phyloP scores from a whole-genome alignment of 768 basidiomycete species.

The Thelephora ganbajun region DNA sequence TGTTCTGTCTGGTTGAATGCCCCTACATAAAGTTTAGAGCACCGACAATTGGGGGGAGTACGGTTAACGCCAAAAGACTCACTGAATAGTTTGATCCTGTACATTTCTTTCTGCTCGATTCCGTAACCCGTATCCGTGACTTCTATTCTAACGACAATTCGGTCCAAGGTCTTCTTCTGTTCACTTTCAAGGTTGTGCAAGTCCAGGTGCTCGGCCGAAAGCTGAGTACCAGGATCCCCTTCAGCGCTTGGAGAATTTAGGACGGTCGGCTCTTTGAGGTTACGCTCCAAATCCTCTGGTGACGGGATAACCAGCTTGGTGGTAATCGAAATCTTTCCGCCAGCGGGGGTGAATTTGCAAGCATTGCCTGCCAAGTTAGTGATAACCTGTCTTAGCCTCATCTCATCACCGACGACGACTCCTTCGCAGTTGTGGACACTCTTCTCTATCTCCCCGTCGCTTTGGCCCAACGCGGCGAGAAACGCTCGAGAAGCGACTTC shows the following conservation, averaged over 20 bases:
- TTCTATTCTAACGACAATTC: conserved; percentile 75
- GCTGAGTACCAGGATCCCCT: background rate
- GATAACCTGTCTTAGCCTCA: conserved; percentile 65
- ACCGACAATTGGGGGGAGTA: background rate
- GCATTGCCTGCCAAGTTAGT: conserved; percentile 81
- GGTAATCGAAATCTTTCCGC: conserved; percentile 51
- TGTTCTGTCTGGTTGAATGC: conserved; percentile 72
- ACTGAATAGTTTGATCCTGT: conserved; percentile 61
- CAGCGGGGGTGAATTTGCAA: conserved; percentile 64
- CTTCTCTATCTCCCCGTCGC: conserved; percentile 23
- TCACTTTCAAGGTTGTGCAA: conserved; percentile 34
- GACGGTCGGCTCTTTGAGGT: background rate
- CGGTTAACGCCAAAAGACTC: conserved; percentile 13
- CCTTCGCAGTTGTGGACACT: conserved; percentile 35
- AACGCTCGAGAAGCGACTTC: conserved; percentile 45
- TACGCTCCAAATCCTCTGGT: background rate
- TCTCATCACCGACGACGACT: conserved; percentile 74
- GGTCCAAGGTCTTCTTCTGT: conserved; percentile 31
- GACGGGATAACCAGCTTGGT: conserved; percentile 41
- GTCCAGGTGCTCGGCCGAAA: conserved; percentile 23
- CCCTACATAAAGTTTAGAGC: conserved; percentile 22
- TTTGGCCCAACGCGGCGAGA: conserved; percentile 45
- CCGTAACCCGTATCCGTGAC: conserved; percentile 66
- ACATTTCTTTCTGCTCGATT: conserved; percentile 51
- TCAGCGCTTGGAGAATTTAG: background rate